These are phyloP conservation scores for Crepidotus variabilis DNA, from an alignment of 768 basidiomycete genomes.

Conservation along the genomic window DNA sequence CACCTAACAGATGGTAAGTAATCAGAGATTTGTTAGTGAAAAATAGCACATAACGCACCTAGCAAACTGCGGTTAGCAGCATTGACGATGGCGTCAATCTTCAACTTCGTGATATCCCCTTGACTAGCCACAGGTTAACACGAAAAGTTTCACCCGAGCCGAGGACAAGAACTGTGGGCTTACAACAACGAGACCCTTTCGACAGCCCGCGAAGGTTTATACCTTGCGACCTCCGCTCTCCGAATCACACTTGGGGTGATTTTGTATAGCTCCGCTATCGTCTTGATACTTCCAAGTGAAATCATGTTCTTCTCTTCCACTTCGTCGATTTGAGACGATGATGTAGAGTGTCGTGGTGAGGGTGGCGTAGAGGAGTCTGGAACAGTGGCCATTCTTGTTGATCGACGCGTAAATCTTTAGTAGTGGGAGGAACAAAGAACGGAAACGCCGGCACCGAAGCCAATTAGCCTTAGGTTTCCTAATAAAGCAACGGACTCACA, in stretches of 20 bases:
- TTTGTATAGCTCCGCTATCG: conserved; percentile 53
- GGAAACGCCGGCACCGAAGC: background rate
- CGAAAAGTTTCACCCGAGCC: conserved; percentile 2
- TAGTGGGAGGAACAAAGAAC: background rate
- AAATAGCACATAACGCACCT: conserved; percentile 38
- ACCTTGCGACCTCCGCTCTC: conserved; percentile 23
- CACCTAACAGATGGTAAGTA: conserved; percentile 40
- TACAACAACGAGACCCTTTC: conserved; percentile 68
- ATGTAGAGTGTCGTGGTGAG: background rate
- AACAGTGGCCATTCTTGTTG: conserved; percentile 10
- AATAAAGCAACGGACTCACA: background rate
- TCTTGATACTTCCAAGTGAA: conserved; percentile 46
- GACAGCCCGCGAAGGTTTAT: conserved; percentile 37
- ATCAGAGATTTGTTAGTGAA: background rate
- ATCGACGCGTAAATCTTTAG: background rate
- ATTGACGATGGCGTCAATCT: conserved; percentile 76
- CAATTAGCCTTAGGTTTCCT: background rate
- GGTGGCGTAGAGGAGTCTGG: conserved; percentile 1
- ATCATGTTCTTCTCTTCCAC: conserved; percentile 12
- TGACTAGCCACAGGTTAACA: conserved; percentile 40
- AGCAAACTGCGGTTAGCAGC: conserved; percentile 73
- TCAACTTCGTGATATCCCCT: conserved; percentile 73
- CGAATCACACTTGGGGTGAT: conserved; percentile 7
- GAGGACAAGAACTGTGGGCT: conserved; percentile 23
- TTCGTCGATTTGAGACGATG: too few relatives aligned